Percentiles rank a stretch among this genome's conserved stretches.
These are phyloP conservation scores for Apiospora hydei DNA, from an alignment of 2,329 filamentous ascomycete species.

Conservation along the genomic window DNA sequence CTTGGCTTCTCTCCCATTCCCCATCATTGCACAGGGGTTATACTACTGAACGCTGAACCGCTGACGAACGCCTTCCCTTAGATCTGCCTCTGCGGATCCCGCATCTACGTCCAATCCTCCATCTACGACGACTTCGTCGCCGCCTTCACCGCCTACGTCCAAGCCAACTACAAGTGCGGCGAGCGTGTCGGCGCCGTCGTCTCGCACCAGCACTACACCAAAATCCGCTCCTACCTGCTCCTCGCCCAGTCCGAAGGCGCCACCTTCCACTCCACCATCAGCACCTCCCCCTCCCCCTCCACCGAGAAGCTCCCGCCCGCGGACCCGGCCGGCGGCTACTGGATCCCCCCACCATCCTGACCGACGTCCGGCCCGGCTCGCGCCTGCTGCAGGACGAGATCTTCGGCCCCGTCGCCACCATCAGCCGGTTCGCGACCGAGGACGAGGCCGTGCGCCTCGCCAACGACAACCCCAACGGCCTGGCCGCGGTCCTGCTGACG, in stretches of 20 bases:
- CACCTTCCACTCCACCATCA: conserved; percentile 31
- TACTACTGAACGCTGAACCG: background rate
- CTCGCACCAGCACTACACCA: conserved; percentile 39
- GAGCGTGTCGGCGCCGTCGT: conserved; percentile 40
- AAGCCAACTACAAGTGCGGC: conserved; percentile 32
- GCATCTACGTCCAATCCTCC: conserved; percentile 58
- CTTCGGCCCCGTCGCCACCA: conserved; percentile 51
- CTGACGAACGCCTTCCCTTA: conserved; percentile 21
- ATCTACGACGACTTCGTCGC: conserved; percentile 50
- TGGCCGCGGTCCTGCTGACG: conserved; percentile 42
- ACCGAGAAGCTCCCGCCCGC: conserved; percentile 29
- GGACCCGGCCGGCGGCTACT: conserved; percentile 35
- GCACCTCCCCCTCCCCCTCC: too few species aligned
- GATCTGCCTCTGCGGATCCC: conserved; percentile 48
- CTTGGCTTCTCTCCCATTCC: background rate
- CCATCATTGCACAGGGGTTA: background rate
- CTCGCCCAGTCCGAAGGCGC: conserved; percentile 35
- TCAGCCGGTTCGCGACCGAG: conserved; percentile 45
- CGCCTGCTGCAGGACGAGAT: conserved; percentile 48
- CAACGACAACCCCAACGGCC: conserved; percentile 41
- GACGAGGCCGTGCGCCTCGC: conserved; percentile 38
- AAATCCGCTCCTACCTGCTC: conserved; percentile 38
- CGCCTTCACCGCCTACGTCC: conserved; percentile 34
- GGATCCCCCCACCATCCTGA: conserved; percentile 41
- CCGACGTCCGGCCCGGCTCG: conserved; percentile 35